A percentile compares a stretch with the other conserved stretches of the same genome.
These are phyloP conservation scores for Mychonastes homosphaera DNA, from an alignment of 139 green algal genomes.

Conservation along the genomic window DNA sequence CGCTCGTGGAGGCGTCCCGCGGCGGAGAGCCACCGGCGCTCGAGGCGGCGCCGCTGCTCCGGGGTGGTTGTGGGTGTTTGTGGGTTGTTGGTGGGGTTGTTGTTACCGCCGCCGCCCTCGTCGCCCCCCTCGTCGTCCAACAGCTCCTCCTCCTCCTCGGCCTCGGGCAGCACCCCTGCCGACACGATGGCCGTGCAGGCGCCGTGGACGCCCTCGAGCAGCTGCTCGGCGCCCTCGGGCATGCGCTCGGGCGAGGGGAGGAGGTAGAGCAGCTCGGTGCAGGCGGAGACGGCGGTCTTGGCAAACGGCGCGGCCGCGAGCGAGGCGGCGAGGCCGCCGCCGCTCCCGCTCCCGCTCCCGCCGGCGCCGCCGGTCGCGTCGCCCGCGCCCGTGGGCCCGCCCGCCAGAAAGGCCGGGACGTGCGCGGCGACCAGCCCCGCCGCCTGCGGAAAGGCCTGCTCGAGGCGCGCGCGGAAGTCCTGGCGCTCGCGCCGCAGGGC, in stretches of 20 bases:
- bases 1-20: slow-evolving; percentile 31
- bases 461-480: no score
- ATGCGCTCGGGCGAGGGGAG: slow-evolving; percentile 15
- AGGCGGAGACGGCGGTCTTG: slow-evolving; percentile 25
- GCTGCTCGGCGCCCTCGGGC: slow-evolving; percentile 13
- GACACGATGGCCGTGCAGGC: slow-evolving; percentile 27
- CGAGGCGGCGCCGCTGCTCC: slow-evolving; percentile 8
- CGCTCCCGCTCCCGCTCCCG: no score
- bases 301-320: no score
- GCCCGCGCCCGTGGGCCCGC: no score
- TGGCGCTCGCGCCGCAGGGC: no score
- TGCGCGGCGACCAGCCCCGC: neutral
- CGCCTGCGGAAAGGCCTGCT: no score
- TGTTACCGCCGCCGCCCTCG: neutral
- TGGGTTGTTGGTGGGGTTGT: neutral
- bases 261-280: slow-evolving; percentile 37
- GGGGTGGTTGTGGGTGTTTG: neutral
- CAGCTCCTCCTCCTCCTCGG: slow-evolving; percentile 2
- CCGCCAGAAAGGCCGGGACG: slow-evolving; percentile 3
- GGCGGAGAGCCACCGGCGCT: slow-evolving; percentile 3
- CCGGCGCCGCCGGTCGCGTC: no score
- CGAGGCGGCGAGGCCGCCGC: no score
- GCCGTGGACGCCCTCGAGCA: slow-evolving; percentile 32
- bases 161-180: no score
- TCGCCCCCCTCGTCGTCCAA: neutral